Evolutionary conservation across 208 protist genomes (phyloP).

Genomic region (Trypanosoma lewisi): DNA sequence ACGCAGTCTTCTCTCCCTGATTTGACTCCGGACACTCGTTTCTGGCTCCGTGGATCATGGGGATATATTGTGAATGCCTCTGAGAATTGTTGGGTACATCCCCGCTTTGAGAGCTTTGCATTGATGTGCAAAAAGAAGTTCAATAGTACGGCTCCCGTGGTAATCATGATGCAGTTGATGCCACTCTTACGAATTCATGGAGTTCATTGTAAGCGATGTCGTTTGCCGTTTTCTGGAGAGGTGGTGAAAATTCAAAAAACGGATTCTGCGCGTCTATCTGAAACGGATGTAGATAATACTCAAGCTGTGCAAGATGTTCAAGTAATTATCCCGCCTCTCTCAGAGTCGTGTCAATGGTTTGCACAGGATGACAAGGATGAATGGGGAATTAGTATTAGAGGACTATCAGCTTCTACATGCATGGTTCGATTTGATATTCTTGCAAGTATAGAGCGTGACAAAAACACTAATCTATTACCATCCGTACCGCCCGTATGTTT

Average conservation of each 20-base stretch:
- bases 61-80: conserved; percentile 4
- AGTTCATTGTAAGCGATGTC: conserved; percentile 2
- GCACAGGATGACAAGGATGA: conserved; percentile 1
- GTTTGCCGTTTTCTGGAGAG: neutral
- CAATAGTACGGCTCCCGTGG: neutral
- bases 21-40: neutral
- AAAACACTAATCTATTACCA: no score
- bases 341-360: neutral
- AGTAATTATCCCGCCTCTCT: conserved; percentile 8
- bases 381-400: conserved; percentile 10
- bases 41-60: conserved; percentile 23
- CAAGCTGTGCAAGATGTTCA: neutral
- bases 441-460: no score
- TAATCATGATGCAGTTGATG: conserved; percentile 12
- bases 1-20: neutral
- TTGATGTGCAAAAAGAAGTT: neutral
- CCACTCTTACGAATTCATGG: neutral
- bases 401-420: neutral
- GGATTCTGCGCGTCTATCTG: neutral
- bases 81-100: conserved; percentile 7
- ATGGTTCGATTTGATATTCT: conserved; percentile 19
- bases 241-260: neutral
- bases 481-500: conserved; percentile 21
- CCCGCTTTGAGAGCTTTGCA: conserved; percentile 18
- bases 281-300: neutral